Percentiles rank a stretch among this genome's conserved stretches.
These are phyloP conservation scores for Trichosanthes cucumerina DNA, from an alignment of 306 rosid genomes.

Conservation along the genomic window DNA sequence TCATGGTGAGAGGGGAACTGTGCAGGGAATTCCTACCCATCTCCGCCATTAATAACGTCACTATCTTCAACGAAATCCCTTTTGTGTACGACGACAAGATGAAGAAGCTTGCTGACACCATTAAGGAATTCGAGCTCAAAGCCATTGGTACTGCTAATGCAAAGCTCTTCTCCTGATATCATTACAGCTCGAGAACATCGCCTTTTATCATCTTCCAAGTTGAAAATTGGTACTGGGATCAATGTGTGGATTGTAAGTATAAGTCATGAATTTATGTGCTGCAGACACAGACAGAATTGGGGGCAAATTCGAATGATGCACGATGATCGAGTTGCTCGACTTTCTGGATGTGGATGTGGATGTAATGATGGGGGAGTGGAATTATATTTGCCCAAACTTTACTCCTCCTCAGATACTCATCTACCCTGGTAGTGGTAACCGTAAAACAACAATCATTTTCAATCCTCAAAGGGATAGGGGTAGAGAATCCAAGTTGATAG, in stretches of 20 bases:
- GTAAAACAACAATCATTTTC: neutral
- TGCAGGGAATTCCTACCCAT: constrained; percentile 23
- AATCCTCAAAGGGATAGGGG: neutral
- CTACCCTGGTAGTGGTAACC: neutral
- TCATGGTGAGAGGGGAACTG: constrained; percentile 19
- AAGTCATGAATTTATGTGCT: neutral
- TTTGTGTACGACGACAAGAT: constrained; percentile 24
- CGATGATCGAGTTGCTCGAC: neutral
- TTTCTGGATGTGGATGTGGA: neutral
- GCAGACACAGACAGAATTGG: neutral
- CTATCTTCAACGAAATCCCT: constrained; percentile 16
- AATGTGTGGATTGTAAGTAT: neutral
- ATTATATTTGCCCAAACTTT: neutral
- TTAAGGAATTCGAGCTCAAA: constrained; percentile 23
- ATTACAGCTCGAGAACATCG: neutral
- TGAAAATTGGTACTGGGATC: neutral
- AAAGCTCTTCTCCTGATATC: constrained; percentile 3
- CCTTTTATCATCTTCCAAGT: neutral
- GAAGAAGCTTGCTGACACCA: constrained; percentile 20
- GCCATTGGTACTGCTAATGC: constrained; percentile 13
- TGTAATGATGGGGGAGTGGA: neutral
- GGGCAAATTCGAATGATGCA: neutral
- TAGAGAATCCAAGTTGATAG: neutral
- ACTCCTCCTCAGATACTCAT: neutral
- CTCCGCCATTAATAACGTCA: constrained; percentile 19